Base-by-base conservation (phyloP, 495 filamentous ascomycete species). In the Penicillium silybi region DNA sequence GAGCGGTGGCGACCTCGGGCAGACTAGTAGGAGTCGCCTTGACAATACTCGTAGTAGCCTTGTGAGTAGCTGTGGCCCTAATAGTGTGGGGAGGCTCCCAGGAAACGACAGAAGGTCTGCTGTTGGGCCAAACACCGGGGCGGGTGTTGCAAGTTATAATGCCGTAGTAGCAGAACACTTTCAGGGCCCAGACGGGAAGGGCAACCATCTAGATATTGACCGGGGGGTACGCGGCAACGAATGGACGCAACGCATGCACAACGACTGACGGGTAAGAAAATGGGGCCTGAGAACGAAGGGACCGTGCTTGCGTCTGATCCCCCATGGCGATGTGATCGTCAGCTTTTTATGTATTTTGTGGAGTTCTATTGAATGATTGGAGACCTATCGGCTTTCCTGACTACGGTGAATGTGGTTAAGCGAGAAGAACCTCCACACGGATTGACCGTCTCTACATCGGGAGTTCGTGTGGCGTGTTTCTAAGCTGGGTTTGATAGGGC, bases 71-170 rank as follows among this genome's bases (percentile, higher is more conserved):
- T 42, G 48, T 16, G 26, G n/a, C n/a, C n/a, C n/a, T n/a, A n/a
- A n/a, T n/a, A n/a, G 35, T 25, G 43, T 52, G 46, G 20, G 63
- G 58, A 57, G 55, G 58, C 35, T 57, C 49, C 46, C 54, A 57
- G 19, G 54, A 44, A 20, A 67, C 57, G 40, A 68, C 62, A 40
- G 57, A 60, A 26, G 68, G 66, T 2, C 22, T 52, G 17, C 40
- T 26, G 16, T 60, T 27, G 44, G 63, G 60, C 62, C 61, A 72
- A 51, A 61, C 64, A 43, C 67, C 69, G 9, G 65, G 67, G 61
- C 57, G 59, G 44, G 69, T 66, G 52, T 62, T 56, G 65, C 69
- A 72, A 37, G 65, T 70, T 69, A 72, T 66, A 67, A 72, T 53
- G 27, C 64, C 69, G 34, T 62, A 66, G 61, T 58, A 72, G 41